These are phyloP conservation scores for Eutrema salsugineum DNA, from an alignment of 441 rosid genomes.

Conservation along the genomic window DNA sequence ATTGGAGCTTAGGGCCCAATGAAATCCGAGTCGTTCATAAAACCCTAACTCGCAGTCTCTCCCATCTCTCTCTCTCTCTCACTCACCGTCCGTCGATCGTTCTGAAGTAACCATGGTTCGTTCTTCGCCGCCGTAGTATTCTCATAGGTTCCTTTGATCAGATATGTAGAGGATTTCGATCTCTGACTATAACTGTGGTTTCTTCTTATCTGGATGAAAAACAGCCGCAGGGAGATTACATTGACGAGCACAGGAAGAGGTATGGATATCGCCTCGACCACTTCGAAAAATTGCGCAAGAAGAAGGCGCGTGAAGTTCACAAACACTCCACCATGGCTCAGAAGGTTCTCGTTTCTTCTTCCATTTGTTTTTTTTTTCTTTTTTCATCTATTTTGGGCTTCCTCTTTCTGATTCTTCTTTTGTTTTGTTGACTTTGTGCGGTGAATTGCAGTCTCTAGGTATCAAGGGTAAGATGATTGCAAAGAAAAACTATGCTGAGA, in stretches of 20 bases:
- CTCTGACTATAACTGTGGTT: not conserved
- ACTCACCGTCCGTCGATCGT: not conserved
- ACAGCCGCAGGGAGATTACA: constrained; percentile 93
- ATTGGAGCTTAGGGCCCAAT: not conserved
- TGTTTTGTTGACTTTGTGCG: not conserved
- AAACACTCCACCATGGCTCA: constrained; percentile 68
- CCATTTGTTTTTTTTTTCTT: not conserved
- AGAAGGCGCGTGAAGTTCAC: constrained; percentile 84
- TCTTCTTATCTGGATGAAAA: not conserved
- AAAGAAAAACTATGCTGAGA: constrained; percentile 85
- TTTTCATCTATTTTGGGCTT: not conserved
- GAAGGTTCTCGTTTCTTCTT: constrained; percentile 33
- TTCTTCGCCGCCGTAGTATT: constrained; percentile 2
- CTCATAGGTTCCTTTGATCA: not conserved
- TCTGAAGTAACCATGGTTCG: constrained; percentile 37
- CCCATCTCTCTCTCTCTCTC: not conserved
- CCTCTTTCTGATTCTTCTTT: not conserved
- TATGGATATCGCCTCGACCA: constrained; percentile 72
- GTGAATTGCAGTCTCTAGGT: constrained; percentile 58
- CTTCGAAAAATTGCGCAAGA: constrained; percentile 82
- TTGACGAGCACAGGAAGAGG: constrained; percentile 76
- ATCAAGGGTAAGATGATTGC: constrained; percentile 93
- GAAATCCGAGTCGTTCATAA: not conserved
- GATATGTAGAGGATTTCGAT: not conserved
- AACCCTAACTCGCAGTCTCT: constrained; percentile 15